These are phyloP conservation scores for Draba incana DNA, from an alignment of 345 rosid species.

Conservation along the genomic window DNA sequence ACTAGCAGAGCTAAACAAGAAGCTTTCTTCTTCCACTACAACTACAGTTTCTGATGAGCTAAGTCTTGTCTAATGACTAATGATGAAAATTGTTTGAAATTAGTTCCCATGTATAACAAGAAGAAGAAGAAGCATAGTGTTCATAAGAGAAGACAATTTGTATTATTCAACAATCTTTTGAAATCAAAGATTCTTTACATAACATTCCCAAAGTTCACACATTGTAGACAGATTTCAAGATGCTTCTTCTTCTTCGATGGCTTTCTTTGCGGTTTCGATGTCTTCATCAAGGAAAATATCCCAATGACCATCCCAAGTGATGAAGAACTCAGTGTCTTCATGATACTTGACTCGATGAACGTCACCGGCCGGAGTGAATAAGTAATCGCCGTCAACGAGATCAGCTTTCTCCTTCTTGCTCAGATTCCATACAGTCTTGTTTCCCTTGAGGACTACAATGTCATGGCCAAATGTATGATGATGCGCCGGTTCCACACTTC, in stretches of 20 bases:
- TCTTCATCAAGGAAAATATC: slow-evolving; percentile 87
- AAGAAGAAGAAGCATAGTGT: slow-evolving; percentile 20
- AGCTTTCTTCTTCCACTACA: slow-evolving; percentile 46
- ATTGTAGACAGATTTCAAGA: not conserved
- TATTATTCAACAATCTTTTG: slow-evolving; percentile 11
- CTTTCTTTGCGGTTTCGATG: slow-evolving; percentile 60
- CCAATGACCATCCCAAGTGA: slow-evolving; percentile 96
- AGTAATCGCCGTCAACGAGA: slow-evolving; percentile 67
- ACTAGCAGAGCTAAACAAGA: slow-evolving; percentile 67
- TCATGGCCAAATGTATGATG: slow-evolving; percentile 93
- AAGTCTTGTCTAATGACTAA: slow-evolving; percentile 63
- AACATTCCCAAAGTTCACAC: too few species aligned
- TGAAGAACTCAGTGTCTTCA: slow-evolving; percentile 86
- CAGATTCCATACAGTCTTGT: slow-evolving; percentile 83
- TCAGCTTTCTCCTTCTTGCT: slow-evolving; percentile 69
- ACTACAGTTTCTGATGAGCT: slow-evolving; percentile 57
- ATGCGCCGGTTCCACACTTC: slow-evolving; percentile 91
- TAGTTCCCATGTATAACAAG: slow-evolving; percentile 12
- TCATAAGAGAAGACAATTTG: slow-evolving; percentile 19
- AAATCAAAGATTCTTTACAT: slow-evolving; percentile 19
- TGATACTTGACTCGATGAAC: slow-evolving; percentile 86
- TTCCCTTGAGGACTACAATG: slow-evolving; percentile 70
- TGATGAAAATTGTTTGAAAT: slow-evolving; percentile 1
- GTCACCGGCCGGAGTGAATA: slow-evolving; percentile 81
- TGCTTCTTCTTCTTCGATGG: slow-evolving; percentile 41